Evolutionary conservation across 306 rosid genomes (phyloP), one percentile per base, ranked within the genome.

Genomic region (Quercus variabilis): DNA sequence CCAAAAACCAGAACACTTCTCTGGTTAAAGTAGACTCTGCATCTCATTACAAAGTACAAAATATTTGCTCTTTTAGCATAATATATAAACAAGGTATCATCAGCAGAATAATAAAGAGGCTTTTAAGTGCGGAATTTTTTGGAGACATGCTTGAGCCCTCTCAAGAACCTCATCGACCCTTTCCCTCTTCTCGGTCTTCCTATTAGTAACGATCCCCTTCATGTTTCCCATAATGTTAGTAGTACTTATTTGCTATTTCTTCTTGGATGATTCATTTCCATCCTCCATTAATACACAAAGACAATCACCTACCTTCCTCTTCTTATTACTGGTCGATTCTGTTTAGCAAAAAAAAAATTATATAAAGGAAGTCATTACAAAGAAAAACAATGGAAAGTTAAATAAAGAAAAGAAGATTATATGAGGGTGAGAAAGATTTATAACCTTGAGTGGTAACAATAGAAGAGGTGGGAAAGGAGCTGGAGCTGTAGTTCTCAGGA

Each of bases 101-200:
- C 76, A 57, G 28, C 77, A 20, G 41, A 74, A 73, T 11, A 76
- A 68, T 8, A 87, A 74, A 2, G 79, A 72, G 43, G 80, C 41
- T 75, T 89, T 89, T 26, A 87, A 74, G 72, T 33, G 88, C 54
- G 30, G 57, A 10, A 89, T 83, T 80, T 89, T 89, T 20, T 79
- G 74, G 1, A 89, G 80, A 77, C 92, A 89, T 55, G 56, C 79
- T 31, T 83, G 78, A 12, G 92, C 92, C 46, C 79, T 89, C 68
- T 89, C 89, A 64, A 89, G 80, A 75, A 85, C 86, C 76, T 80
- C 70, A 43, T 89, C 90, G 0, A 87, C 90, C 80, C 89, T 87
- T 85, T 85, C 81, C 80, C 60, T 86, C 71, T 84, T 83, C 87
- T 77, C 85, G 2, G 55, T 84, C 78, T 64, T 76, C 80, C 69